These are phyloP conservation scores for Plasmodium yoelii DNA, from an alignment of 169 alveolate species.

Conservation along the genomic window DNA sequence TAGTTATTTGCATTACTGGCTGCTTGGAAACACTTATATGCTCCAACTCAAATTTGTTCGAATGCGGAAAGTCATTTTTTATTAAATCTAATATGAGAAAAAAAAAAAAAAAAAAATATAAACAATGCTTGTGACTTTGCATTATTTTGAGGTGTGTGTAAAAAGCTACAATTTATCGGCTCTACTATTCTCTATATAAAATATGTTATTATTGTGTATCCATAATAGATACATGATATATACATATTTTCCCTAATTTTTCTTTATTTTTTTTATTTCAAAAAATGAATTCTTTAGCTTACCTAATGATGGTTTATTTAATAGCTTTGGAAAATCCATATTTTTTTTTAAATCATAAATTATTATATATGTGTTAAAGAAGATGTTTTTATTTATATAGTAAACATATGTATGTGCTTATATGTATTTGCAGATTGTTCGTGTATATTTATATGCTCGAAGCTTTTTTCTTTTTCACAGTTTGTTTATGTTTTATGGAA, in stretches of 20 bases:
- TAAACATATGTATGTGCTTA: too few relatives aligned
- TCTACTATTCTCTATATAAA: too few relatives aligned
- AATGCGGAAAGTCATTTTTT: constrained; percentile 54
- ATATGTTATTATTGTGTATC: too few relatives aligned
- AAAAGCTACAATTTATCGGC: background rate
- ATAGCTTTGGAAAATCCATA: constrained; percentile 66
- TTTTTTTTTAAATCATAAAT: background rate
- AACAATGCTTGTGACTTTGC: background rate
- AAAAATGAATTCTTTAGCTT: background rate
- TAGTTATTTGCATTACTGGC: constrained; percentile 19
- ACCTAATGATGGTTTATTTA: constrained; percentile 65
- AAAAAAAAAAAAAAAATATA: background rate
- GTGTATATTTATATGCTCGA: too few relatives aligned
- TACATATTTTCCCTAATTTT: background rate
- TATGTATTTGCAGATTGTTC: too few relatives aligned
- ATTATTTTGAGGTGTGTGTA: background rate
- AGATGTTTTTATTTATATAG: too few relatives aligned
- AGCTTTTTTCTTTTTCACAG: too few relatives aligned
- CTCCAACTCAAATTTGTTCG: constrained; percentile 62
- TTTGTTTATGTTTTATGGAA: too few relatives aligned
- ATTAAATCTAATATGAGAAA: constrained; percentile 10
- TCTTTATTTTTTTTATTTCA: background rate
- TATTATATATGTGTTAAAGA: too few relatives aligned
- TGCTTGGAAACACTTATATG: constrained; percentile 63
- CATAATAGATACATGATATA: too few relatives aligned